Conservation (phyloP, 2,329 filamentous ascomycete genomes). For the Chrysoporthe austroafricana region DNA sequence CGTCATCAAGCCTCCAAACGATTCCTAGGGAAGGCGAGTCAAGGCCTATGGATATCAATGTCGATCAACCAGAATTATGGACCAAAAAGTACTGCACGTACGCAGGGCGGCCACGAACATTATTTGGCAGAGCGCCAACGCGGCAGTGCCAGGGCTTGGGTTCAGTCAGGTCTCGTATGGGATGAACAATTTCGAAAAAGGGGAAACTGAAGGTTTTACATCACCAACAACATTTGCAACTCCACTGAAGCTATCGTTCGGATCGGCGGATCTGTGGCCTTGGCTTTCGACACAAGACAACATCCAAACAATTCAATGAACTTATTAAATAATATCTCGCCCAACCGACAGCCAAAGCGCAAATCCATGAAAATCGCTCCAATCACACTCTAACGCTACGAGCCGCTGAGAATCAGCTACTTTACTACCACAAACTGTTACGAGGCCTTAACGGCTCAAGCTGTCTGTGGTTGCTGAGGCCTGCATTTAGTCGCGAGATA, state of each 20-base stretch:
- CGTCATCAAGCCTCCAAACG: background rate
- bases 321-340: background rate
- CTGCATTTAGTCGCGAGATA: no score
- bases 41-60: background rate
- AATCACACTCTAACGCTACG: no score
- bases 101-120: slow-evolving; percentile 13
- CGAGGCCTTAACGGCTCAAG: no score
- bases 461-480: no score
- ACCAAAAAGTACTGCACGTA: background rate
- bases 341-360: background rate
- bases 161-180: background rate
- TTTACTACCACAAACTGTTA: no score
- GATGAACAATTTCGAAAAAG: background rate
- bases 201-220: background rate
- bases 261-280: background rate
- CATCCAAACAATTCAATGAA: background rate
- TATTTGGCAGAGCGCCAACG: slow-evolving; percentile 20
- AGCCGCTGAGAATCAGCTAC: no score
- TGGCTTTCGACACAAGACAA: background rate
- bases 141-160: background rate
- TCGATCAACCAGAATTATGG: background rate
- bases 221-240: background rate
- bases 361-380: background rate
- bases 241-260: background rate
- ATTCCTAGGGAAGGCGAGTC: background rate